These are phyloP conservation scores for Lanzia echinophila DNA, from an alignment of 2,329 filamentous ascomycete species.

Conservation along the genomic window DNA sequence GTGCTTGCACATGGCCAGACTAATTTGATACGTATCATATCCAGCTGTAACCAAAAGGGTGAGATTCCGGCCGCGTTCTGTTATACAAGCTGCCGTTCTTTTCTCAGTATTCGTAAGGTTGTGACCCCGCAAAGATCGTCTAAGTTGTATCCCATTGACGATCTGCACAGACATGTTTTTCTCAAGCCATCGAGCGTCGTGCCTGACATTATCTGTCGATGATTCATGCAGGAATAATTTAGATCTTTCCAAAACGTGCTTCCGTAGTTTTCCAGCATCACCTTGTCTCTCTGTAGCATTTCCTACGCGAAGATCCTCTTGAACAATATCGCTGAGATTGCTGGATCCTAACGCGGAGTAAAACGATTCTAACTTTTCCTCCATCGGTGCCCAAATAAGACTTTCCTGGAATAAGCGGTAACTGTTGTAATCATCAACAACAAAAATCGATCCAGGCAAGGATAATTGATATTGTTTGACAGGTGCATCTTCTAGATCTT, in stretches of 20 bases:
- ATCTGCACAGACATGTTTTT: conserved; percentile 72
- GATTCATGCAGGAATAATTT: conserved; percentile 84
- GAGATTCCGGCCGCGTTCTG: conserved; percentile 47
- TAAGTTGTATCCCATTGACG: conserved; percentile 71
- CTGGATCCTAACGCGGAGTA: conserved; percentile 76
- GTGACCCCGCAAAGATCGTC: conserved; percentile 67
- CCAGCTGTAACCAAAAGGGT: conserved; percentile 65
- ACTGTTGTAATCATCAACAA: conserved; percentile 82
- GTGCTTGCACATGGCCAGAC: conserved; percentile 75
- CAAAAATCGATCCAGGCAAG: conserved; percentile 62
- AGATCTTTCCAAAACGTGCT: conserved; percentile 78
- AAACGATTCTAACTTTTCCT: conserved; percentile 78
- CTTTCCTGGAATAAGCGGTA: conserved; percentile 83
- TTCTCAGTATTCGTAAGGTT: conserved; percentile 66
- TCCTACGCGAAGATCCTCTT: conserved; percentile 64
- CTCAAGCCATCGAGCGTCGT: conserved; percentile 86
- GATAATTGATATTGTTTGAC: conserved; percentile 61
- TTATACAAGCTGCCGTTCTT: conserved; percentile 64
- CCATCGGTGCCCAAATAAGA: conserved; percentile 81
- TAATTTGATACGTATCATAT: conserved; percentile 86
- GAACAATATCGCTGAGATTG: conserved; percentile 68
- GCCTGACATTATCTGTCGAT: conserved; percentile 65
- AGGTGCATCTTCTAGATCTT: conserved; percentile 38
- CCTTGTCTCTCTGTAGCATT: conserved; percentile 58
- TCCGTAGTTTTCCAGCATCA: conserved; percentile 62